Conservation (phyloP, 2,329 filamentous ascomycete genomes). For the Talaromyces sp. region DNA sequence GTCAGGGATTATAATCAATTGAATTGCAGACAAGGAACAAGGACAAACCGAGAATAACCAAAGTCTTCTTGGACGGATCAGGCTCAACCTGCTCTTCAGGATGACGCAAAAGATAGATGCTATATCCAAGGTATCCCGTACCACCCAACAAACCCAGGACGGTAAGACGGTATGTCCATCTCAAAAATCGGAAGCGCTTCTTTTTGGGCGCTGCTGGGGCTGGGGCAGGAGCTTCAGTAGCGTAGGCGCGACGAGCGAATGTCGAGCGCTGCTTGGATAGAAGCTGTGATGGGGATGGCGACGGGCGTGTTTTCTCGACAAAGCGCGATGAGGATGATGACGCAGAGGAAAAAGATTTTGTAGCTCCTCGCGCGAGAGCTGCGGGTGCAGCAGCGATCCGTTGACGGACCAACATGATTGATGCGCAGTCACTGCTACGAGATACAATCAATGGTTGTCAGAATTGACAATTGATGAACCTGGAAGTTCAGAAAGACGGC, state of each 20-base stretch:
- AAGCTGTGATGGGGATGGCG: constrained; percentile 3
- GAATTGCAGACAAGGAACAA: constrained; percentile 18
- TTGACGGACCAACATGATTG: constrained; percentile 19
- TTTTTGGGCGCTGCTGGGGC: constrained; percentile 49
- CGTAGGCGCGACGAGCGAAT: constrained; percentile 9
- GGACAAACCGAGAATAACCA: constrained; percentile 81
- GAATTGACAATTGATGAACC: neutral
- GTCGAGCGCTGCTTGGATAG: neutral
- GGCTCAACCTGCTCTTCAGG: constrained; percentile 75
- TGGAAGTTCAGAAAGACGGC: neutral
- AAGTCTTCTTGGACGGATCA: constrained; percentile 90
- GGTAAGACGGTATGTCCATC: constrained; percentile 79
- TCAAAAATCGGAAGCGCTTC: constrained; percentile 67
- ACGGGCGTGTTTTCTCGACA: neutral
- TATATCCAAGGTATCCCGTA: constrained; percentile 71
- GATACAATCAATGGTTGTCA: neutral
- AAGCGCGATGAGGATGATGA: constrained; percentile 7
- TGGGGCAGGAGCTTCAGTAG: constrained; percentile 26
- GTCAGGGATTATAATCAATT: neutral
- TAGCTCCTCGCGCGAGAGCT: neutral
- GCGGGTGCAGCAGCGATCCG: constrained; percentile 6
- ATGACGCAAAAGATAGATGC: constrained; percentile 78
- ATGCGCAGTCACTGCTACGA: neutral
- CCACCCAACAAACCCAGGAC: constrained; percentile 72
- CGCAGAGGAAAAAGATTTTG: constrained; percentile 4